Percentiles rank a stretch among this genome's conserved stretches.
These are phyloP conservation scores for Aspergillus versicolor DNA, from an alignment of 2,329 filamentous ascomycete species.

Conservation along the genomic window DNA sequence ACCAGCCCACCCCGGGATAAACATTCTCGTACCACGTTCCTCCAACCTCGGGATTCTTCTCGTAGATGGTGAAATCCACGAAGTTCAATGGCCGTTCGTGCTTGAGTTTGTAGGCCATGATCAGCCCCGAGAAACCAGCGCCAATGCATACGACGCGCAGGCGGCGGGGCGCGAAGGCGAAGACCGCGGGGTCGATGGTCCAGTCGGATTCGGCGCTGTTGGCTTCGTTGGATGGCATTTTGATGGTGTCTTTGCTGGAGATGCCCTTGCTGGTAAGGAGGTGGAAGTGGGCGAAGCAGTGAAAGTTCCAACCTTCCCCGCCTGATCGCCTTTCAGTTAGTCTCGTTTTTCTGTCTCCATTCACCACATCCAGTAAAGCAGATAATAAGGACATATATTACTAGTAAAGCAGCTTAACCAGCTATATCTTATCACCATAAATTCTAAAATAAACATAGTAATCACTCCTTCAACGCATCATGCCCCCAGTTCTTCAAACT, in stretches of 20 bases:
- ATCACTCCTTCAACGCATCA: conserved; percentile 48
- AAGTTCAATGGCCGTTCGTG: neutral
- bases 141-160: conserved; percentile 26
- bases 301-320: no score
- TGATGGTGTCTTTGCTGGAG: neutral
- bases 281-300: no score
- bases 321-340: no score
- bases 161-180: conserved; percentile 16
- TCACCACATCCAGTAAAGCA: no score
- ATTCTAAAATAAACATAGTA: neutral
- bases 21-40: conserved; percentile 4
- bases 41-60: conserved; percentile 1
- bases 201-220: neutral
- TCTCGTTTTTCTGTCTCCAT: no score
- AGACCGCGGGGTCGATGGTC: neutral
- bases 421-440: no score
- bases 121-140: conserved; percentile 35
- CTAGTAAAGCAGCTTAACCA: no score
- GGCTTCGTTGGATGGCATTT: neutral
- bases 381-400: no score
- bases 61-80: neutral
- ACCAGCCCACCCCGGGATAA: conserved; percentile 3
- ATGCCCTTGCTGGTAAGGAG: no score
- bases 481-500: conserved; percentile 65
- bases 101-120: conserved; percentile 40